Base-by-base conservation (phyloP, 257 asterid species). In the Voacanga thouarsii region DNA sequence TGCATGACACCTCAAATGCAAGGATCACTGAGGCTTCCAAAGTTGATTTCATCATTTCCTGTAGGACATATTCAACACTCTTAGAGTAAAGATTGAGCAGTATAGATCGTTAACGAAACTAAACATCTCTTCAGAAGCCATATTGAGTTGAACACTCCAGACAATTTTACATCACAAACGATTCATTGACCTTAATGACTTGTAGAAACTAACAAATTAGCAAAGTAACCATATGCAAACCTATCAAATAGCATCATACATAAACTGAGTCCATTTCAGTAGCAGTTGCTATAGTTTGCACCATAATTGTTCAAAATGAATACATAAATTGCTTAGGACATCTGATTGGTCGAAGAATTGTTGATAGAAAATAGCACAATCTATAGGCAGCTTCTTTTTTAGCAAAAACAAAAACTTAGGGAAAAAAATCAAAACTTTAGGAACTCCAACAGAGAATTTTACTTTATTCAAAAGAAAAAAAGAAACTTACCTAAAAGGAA, bases 1-100 rank as follows among this genome's bases (percentile, higher is more conserved):
- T 83, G 89, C 99, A 96, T 11, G 99, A 92, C 89, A 86, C 87
- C 92, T 96, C 97, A 68, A 96, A 93, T 30, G 97, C 96, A 77
- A 98, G 99, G 76, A 96, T 65, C 51, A 93, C 96, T 37, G 97
- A 90, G 75, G 85, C 87, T 86, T 96, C 99, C 87, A 96, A 82
- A 86, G 87, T 88, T 18, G 92, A 85, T 82, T 96, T 96, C 83
- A 96, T 79, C 5, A 90, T 80, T 78, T 96, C 99, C 99, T 96
- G 94, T 90, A 85, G 45, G 10, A 81, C 78, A 77, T 57, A 80
- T 76, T 57, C 51, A 72, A 30, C 45, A 68, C 59, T 21, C 50
- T 78, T 55, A 77, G 47, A 78, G 9, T 44, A 26, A 12, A 56
- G 6, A 24, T 1, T 51, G 23, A 33, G 6, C 33, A 60, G 24